Evolutionary conservation across 2,329 filamentous ascomycete genomes (phyloP).

Genomic region (Aspergillus sergii): DNA sequence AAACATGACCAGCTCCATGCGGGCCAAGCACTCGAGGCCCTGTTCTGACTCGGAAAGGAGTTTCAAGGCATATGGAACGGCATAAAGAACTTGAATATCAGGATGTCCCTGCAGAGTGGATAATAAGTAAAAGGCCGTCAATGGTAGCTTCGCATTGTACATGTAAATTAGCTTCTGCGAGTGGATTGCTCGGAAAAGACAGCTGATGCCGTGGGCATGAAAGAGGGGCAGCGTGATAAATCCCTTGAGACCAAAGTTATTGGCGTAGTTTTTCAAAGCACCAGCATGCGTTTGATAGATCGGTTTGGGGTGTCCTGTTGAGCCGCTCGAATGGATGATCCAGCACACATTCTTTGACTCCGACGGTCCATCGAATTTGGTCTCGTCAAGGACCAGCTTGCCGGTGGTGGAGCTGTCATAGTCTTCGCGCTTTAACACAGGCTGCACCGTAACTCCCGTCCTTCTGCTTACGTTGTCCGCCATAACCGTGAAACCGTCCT

Average conservation of each 20-base stretch:
- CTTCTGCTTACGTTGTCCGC: slow-evolving; percentile 24
- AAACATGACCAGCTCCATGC: slow-evolving; percentile 57
- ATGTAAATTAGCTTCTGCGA: slow-evolving; percentile 55
- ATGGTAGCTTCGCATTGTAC: slow-evolving; percentile 58
- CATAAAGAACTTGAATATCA: slow-evolving; percentile 59
- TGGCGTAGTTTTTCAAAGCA: slow-evolving; percentile 52
- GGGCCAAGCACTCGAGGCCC: slow-evolving; percentile 52
- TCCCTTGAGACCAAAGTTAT: slow-evolving; percentile 48
- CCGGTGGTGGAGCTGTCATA: neutral
- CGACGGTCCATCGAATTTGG: slow-evolving; percentile 24
- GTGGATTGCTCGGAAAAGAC: slow-evolving; percentile 56
- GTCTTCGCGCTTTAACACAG: slow-evolving; percentile 13
- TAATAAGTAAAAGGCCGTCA: slow-evolving; percentile 54
- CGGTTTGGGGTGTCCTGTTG: slow-evolving; percentile 65
- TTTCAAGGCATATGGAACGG: slow-evolving; percentile 66
- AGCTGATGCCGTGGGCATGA: slow-evolving; percentile 62
- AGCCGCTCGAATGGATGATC: slow-evolving; percentile 58
- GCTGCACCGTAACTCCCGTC: slow-evolving; percentile 21
- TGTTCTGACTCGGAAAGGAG: slow-evolving; percentile 60
- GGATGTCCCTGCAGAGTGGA: slow-evolving; percentile 44
- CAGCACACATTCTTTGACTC: slow-evolving; percentile 39
- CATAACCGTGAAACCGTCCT: slow-evolving; percentile 21
- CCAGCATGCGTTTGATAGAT: slow-evolving; percentile 60
- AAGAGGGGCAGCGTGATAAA: slow-evolving; percentile 62
- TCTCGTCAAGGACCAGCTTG: neutral